phyloP scores from a whole-genome alignment of 2,329 filamentous ascomycete species.

The Sordariomycetes sp. region DNA sequence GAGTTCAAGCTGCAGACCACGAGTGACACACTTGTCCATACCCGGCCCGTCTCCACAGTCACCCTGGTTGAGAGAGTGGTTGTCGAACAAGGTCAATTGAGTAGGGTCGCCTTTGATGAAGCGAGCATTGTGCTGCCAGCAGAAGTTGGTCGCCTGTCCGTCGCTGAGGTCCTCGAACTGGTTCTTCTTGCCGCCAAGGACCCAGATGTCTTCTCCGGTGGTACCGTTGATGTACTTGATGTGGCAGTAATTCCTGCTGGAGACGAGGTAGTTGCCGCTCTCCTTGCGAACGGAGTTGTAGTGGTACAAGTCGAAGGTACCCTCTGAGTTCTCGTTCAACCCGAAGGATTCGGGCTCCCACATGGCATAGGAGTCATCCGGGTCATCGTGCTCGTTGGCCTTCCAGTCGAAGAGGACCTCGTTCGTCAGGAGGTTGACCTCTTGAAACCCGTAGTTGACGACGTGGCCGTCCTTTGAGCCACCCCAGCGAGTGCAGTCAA shows the following conservation, averaged over 20 bases:
- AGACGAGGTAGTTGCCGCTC: slow-evolving; percentile 29
- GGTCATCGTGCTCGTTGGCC: slow-evolving; percentile 19
- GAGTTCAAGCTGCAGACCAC: slow-evolving; percentile 19
- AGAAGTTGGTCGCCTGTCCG: slow-evolving; percentile 23
- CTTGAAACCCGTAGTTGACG: slow-evolving; percentile 27
- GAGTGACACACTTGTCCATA: slow-evolving; percentile 18
- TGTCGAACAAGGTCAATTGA: slow-evolving; percentile 27
- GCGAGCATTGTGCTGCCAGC: slow-evolving; percentile 28
- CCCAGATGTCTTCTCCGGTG: slow-evolving; percentile 22
- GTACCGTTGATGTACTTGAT: slow-evolving; percentile 18
- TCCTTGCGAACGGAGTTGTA: slow-evolving; percentile 25
- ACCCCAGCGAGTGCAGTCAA: slow-evolving; percentile 19
- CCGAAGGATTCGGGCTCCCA: slow-evolving; percentile 19
- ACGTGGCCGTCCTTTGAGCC: slow-evolving; percentile 18
- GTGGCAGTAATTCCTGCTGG: slow-evolving; percentile 18
- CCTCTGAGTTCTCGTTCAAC: slow-evolving; percentile 14
- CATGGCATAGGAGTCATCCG: slow-evolving; percentile 14
- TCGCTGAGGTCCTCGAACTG: slow-evolving; percentile 23
- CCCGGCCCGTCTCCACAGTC: slow-evolving; percentile 13
- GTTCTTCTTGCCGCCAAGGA: slow-evolving; percentile 22
- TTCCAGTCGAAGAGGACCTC: slow-evolving; percentile 26
- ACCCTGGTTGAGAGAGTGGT: slow-evolving; percentile 21
- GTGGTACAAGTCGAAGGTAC: slow-evolving; percentile 27
- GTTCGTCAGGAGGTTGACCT: slow-evolving; percentile 25
- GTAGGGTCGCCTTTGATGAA: slow-evolving; percentile 16